Evolutionary conservation across 768 basidiomycete genomes (phyloP).

Genomic region (Lactifluus rugatus): DNA sequence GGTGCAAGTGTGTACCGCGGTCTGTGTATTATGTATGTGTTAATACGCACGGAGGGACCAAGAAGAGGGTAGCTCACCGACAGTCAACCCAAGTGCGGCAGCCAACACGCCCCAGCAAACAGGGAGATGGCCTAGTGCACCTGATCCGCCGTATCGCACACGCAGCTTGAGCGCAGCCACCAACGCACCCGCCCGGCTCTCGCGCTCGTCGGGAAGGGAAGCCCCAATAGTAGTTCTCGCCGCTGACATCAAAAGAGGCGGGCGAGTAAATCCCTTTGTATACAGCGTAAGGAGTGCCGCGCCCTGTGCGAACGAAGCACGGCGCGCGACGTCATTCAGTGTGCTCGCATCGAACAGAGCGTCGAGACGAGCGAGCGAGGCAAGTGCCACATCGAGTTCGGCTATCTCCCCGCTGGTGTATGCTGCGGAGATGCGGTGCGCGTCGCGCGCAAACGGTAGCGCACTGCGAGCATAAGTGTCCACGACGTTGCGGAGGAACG

Average conservation of each 20-base stretch:
- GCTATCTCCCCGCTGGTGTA: constrained; percentile 2
- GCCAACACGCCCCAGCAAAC: constrained; percentile 87
- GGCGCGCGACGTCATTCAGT: constrained; percentile 78
- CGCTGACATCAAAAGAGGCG: constrained; percentile 29
- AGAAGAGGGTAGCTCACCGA: constrained; percentile 39
- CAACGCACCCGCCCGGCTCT: constrained; percentile 27
- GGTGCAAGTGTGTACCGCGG: too few relatives aligned
- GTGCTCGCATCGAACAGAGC: constrained; percentile 75
- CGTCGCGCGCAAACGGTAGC: constrained; percentile 69
- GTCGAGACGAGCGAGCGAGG: constrained; percentile 49
- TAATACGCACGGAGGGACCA: neutral
- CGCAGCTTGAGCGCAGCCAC: constrained; percentile 61
- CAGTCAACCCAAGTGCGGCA: constrained; percentile 58
- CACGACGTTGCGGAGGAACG: constrained; percentile 64
- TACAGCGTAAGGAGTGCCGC: constrained; percentile 86
- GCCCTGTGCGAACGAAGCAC: constrained; percentile 88
- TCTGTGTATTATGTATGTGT: too few relatives aligned
- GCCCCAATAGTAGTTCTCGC: constrained; percentile 18
- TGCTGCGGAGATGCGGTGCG: constrained; percentile 37
- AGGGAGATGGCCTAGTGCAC: constrained; percentile 70
- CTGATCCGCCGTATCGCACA: constrained; percentile 46
- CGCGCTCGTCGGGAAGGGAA: constrained; percentile 19
- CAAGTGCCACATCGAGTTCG: constrained; percentile 26
- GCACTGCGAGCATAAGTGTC: constrained; percentile 71
- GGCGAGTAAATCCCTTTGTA: constrained; percentile 64